phyloP scores from a whole-genome alignment of 2,329 filamentous ascomycete species.

The Talaromyces funiculosus region DNA sequence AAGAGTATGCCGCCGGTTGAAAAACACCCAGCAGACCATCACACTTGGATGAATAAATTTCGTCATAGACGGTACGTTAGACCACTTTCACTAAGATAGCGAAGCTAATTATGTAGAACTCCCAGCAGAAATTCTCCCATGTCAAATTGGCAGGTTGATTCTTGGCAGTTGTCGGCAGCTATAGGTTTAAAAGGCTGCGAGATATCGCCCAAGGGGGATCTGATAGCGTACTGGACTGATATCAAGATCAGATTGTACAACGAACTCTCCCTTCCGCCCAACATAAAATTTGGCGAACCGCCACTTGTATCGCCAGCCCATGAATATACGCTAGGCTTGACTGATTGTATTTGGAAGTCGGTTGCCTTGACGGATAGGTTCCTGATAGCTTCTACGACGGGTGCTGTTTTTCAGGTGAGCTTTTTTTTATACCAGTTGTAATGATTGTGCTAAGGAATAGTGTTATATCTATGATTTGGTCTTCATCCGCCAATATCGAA shows the following conservation, averaged over 20 bases:
- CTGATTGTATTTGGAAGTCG: conserved; percentile 11
- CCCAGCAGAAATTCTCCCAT: background rate
- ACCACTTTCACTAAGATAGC: background rate
- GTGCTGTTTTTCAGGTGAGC: conserved; percentile 12
- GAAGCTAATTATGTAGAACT: background rate
- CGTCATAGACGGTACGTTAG: background rate
- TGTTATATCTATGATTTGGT: conserved; percentile 10
- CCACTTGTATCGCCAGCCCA: background rate
- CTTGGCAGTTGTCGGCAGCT: conserved; percentile 15
- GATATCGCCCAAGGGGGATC: conserved; percentile 23
- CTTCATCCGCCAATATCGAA: background rate
- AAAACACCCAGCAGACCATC: background rate
- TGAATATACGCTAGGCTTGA: background rate
- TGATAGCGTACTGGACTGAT: conserved; percentile 27
- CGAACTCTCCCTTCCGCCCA: conserved; percentile 15
- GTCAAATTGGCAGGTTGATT: conserved; percentile 17
- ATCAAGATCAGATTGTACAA: conserved; percentile 24
- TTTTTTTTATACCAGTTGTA: background rate
- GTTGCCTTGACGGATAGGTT: conserved; percentile 10
- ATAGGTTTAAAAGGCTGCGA: conserved; percentile 24
- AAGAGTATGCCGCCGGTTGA: conserved; percentile 2
- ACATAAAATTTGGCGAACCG: background rate
- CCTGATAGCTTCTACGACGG: conserved; percentile 12
- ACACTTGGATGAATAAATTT: background rate
- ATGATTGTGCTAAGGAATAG: background rate